Evolutionary conservation across 495 filamentous ascomycete genomes (phyloP), one percentile per base, ranked within the genome.

Genomic region (Talaromyces adpressus): DNA sequence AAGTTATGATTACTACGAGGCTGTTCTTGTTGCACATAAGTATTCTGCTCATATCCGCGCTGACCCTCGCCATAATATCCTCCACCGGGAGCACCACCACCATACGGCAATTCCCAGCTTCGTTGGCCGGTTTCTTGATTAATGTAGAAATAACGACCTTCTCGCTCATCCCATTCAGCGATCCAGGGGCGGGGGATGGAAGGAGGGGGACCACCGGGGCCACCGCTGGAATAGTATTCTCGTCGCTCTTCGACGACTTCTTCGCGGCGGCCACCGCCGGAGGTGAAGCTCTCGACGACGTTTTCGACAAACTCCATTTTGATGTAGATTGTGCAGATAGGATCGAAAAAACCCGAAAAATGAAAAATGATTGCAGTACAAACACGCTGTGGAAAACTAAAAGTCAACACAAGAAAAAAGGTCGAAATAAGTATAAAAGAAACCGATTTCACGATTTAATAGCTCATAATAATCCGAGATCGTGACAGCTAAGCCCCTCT

Each of bases 91-190:
- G 61, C 41, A 62, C n/a, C 32, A 57, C 61, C 60, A 14, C 30
- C 57, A 14, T 63, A 20, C 1, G 82, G 82, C 1, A 72, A 72
- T 63, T 84, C 79, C 79, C 81, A 88, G 59, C 76, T 81, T 3
- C 77, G 74, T 62, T 81, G 76, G 27, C 82, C 83, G 2, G 80
- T 85, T 62, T 80, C 71, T 62, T 82, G 71, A 66, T 86, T 84
- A 27, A 80, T 70, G 65, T 82, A 88, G 72, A 78, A 81, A 77
- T 79, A 87, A 62, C 79, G 78, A 58, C 82, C 75, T 54, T 76
- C 71, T 32, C 74, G 71, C 34, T 77, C 73, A 62, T 86, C 83
- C 75, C 78, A 88, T 34, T 70, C 75, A 1, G 82, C 75, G 23
- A 74, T 68, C 85, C 85, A 88, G 47, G 83, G 84, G 0, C 72